Evolutionary conservation across 2,329 filamentous ascomycete genomes (phyloP).

Genomic region (Apiospora kogelbergensis): DNA sequence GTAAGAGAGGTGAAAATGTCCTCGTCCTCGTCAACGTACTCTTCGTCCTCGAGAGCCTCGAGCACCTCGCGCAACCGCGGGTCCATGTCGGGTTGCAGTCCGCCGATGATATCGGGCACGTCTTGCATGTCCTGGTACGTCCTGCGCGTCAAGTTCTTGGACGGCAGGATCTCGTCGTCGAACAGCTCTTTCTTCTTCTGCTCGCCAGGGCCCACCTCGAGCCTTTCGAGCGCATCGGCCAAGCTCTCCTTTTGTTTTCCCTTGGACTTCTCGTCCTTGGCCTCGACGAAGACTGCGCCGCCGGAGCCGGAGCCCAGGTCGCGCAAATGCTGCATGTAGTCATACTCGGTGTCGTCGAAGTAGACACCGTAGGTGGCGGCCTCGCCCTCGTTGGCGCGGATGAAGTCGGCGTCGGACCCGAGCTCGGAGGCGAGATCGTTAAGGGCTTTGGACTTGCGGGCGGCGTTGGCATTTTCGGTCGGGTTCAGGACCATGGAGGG

Average conservation of each 20-base stretch:
- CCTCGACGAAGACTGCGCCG: slow-evolving; percentile 80
- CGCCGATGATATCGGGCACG: slow-evolving; percentile 84
- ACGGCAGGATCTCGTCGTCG: slow-evolving; percentile 74
- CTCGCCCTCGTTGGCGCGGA: slow-evolving; percentile 91
- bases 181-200: slow-evolving; percentile 56
- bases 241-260: slow-evolving; percentile 74
- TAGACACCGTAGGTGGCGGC: slow-evolving; percentile 92
- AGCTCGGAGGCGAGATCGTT: slow-evolving; percentile 77
- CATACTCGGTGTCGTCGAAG: slow-evolving; percentile 93
- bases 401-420: slow-evolving; percentile 60
- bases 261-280: slow-evolving; percentile 67
- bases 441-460: slow-evolving; percentile 59
- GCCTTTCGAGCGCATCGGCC: slow-evolving; percentile 75
- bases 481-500: slow-evolving; percentile 89
- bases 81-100: slow-evolving; percentile 98
- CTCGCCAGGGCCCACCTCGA: slow-evolving; percentile 42
- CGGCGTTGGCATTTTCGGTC: slow-evolving; percentile 48
- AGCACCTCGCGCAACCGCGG: slow-evolving; percentile 85
- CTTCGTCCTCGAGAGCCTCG: slow-evolving; percentile 93
- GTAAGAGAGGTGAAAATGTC: slow-evolving; percentile 74
- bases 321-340: slow-evolving; percentile 99
- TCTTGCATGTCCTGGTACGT: slow-evolving; percentile 94
- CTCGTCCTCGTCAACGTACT: slow-evolving; percentile 85
- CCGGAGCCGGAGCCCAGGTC: slow-evolving; percentile 72
- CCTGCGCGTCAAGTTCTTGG: slow-evolving; percentile 72